These are phyloP conservation scores for Colletotrichum gloeosporioides DNA, from an alignment of 2,329 filamentous ascomycete genomes.

Conservation along the genomic window DNA sequence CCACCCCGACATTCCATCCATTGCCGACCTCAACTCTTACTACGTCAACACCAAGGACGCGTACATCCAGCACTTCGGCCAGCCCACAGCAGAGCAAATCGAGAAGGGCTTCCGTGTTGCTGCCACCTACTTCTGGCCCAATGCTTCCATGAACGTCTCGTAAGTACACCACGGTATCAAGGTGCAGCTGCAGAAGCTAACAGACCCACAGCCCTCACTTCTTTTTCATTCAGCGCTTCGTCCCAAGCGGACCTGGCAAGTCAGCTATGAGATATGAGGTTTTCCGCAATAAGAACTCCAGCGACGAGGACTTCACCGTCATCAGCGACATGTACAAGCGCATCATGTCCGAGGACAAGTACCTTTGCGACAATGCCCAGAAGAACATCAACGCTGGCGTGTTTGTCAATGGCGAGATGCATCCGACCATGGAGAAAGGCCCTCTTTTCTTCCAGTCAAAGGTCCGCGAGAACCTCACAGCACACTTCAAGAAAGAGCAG, in stretches of 20 bases:
- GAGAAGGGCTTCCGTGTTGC: conserved; percentile 49
- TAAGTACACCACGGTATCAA: conserved; percentile 34
- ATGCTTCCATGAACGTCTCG: conserved; percentile 55
- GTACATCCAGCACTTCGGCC: conserved; percentile 56
- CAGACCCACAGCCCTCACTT: conserved; percentile 56
- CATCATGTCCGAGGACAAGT: conserved; percentile 69
- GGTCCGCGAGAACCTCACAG: conserved; percentile 52
- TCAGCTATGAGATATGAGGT: conserved; percentile 68
- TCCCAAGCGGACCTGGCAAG: conserved; percentile 55
- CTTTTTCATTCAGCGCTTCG: conserved; percentile 68
- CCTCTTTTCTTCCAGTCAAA: conserved; percentile 61
- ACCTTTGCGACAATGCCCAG: conserved; percentile 64
- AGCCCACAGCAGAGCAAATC: conserved; percentile 52
- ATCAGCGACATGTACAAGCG: conserved; percentile 67
- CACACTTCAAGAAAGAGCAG: conserved; percentile 53
- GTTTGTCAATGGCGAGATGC: conserved; percentile 67
- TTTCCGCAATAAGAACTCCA: conserved; percentile 64
- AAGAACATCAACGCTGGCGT: conserved; percentile 66
- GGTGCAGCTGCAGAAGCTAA: neutral
- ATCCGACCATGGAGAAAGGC: conserved; percentile 65
- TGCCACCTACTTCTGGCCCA: conserved; percentile 56
- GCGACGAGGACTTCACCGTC: conserved; percentile 61
- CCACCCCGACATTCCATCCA: conserved; percentile 61
- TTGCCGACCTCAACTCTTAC: conserved; percentile 64
- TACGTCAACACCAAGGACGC: conserved; percentile 52